Base-by-base conservation (phyloP, 805 yeast genomes). In the Ogataea philodendri region DNA sequence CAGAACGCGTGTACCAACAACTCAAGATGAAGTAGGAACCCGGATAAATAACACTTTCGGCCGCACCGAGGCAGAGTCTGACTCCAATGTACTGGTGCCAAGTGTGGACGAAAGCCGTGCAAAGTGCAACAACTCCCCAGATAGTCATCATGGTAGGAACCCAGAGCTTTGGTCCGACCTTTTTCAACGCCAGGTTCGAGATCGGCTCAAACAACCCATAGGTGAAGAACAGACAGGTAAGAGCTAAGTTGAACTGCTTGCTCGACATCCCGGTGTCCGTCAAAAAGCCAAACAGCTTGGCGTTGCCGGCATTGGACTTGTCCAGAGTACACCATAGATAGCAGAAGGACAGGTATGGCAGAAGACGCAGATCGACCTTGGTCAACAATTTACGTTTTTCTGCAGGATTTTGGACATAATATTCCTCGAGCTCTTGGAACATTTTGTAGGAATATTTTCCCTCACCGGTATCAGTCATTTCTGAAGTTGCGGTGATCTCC, bases 21-120 rank as follows among this genome's bases (percentile, higher is more conserved):
- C 69, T 57, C 19, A 69, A 54, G 49, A 59, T 50, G 35, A 65
- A 62, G 15, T 55, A 51, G 13, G 66, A 57, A 10, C 70, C 74
- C 1, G 74, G 70, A 37, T 62, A 64, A 26, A 69, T 55, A 3
- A 69, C 71, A 15, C 71, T 65, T 32, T 69, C 71, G 18, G 66
- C 49, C 9, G 62, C 55, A 3, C 73, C 74, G 9, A 69, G 53
- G 23, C 65, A 58, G 9, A 63, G 56, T 18, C 73, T 45, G 9
- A 59, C 52, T 5, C 60, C 59, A 23, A 60, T 42, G 10, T 46
- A 35, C 54, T 39, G 44, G 19, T 39, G 44, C 44, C 44, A 42
- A 7, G 23, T 32, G 15, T 35, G 55, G 15, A 64, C 63, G 26
- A 52, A 41, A 1, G 64, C 68, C 32, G 59, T 56, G 10, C 57